Percentiles rank a stretch among this genome's conserved stretches.
Conservation (phyloP, 2,329 filamentous ascomycete genomes). For the Exophiala dermatitidis region DNA sequence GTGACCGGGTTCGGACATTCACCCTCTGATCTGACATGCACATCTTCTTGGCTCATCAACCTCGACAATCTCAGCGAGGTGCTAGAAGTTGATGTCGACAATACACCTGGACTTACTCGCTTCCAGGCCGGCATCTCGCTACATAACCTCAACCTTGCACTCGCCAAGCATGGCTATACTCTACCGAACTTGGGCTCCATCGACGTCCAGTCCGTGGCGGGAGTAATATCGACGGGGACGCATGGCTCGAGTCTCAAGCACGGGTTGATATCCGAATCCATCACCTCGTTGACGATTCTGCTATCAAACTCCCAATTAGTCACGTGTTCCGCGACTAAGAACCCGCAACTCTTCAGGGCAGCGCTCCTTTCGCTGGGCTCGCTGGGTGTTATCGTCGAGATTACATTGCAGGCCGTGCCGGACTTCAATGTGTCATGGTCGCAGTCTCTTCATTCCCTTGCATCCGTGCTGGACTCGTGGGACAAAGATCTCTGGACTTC, state of each 20-base stretch:
- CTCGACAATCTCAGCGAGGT: slow-evolving; percentile 75
- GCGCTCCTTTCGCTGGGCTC: slow-evolving; percentile 82
- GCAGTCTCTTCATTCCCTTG: slow-evolving; percentile 68
- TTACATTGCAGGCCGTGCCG: slow-evolving; percentile 74
- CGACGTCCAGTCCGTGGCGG: slow-evolving; percentile 85
- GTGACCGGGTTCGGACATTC: slow-evolving; percentile 89
- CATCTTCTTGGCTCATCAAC: slow-evolving; percentile 89
- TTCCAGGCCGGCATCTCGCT: slow-evolving; percentile 87
- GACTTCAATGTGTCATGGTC: slow-evolving; percentile 80
- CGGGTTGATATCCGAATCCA: slow-evolving; percentile 73
- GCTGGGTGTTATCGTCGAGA: slow-evolving; percentile 81
- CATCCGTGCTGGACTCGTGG: slow-evolving; percentile 65
- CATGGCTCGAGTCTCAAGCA: slow-evolving; percentile 82
- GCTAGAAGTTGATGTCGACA: slow-evolving; percentile 55
- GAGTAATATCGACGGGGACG: slow-evolving; percentile 85
- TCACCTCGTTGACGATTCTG: slow-evolving; percentile 69
- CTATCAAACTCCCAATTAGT: slow-evolving; percentile 71
- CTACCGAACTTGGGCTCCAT: slow-evolving; percentile 93
- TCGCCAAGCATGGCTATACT: slow-evolving; percentile 69
- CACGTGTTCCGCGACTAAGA: slow-evolving; percentile 59
- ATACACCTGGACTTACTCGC: slow-evolving; percentile 57
- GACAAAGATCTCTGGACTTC: slow-evolving; percentile 67
- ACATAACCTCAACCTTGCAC: slow-evolving; percentile 61
- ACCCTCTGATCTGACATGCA: slow-evolving; percentile 84
- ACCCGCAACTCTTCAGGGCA: slow-evolving; percentile 76